Evolutionary conservation across 2,329 filamentous ascomycete species (phyloP).

Genomic region (Colletotrichum echinochloae): DNA sequence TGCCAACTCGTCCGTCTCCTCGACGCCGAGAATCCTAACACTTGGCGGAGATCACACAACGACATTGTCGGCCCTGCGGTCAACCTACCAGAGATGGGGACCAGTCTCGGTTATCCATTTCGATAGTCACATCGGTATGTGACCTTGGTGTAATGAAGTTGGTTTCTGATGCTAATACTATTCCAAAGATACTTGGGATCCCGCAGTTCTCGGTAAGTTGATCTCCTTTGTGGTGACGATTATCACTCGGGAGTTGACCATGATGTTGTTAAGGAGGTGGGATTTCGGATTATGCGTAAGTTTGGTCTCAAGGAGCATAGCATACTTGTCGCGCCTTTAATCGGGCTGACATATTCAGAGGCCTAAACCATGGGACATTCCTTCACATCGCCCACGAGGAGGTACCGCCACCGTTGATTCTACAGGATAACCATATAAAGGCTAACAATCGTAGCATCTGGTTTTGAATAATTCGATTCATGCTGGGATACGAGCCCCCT

Average conservation of each 20-base stretch:
- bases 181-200: conserved; percentile 75
- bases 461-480: conserved; percentile 70
- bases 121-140: conserved; percentile 70
- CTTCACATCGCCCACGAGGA: conserved; percentile 73
- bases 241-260: conserved; percentile 13
- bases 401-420: conserved; percentile 40
- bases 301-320: conserved; percentile 18
- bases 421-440: background rate
- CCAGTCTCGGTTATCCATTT: conserved; percentile 74
- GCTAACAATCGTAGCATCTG: conserved; percentile 53
- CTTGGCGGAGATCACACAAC: conserved; percentile 75
- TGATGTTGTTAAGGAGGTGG: conserved; percentile 58
- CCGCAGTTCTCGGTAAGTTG: conserved; percentile 63
- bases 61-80: conserved; percentile 71
- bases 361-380: conserved; percentile 72
- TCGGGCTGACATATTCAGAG: conserved; percentile 47
- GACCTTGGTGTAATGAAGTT: conserved; percentile 31
- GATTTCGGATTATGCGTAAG: conserved; percentile 70
- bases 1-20: conserved; percentile 58
- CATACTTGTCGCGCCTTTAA: background rate
- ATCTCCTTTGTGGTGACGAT: background rate
- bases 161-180: conserved; percentile 42
- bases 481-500: conserved; percentile 69
- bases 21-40: conserved; percentile 66
- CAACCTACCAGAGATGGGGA: conserved; percentile 67